phyloP scores from a whole-genome alignment of 2,329 filamentous ascomycete species.

The Massarina eburnea region DNA sequence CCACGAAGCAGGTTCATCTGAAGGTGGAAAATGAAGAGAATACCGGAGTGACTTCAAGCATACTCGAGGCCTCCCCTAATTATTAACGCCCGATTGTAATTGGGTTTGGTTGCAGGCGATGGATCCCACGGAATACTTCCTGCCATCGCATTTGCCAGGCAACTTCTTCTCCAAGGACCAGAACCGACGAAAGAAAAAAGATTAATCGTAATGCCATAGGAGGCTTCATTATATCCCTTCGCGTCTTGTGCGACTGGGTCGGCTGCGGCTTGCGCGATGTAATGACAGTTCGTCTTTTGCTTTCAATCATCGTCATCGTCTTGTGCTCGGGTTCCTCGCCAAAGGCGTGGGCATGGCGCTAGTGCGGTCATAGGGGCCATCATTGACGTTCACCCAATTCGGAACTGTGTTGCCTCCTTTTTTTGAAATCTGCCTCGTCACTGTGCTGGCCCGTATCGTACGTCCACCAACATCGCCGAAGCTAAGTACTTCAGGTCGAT shows the following conservation, averaged over 20 bases:
- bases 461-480: slow-evolving; percentile 32
- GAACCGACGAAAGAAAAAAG: slow-evolving; percentile 3
- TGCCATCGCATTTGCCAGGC: slow-evolving; percentile 25
- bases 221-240: slow-evolving; percentile 13
- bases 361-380: slow-evolving; percentile 21
- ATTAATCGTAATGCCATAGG: slow-evolving; percentile 7
- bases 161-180: background rate
- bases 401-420: slow-evolving; percentile 33
- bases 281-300: background rate
- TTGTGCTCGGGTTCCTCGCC: slow-evolving; percentile 16
- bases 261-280: slow-evolving; percentile 14
- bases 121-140: slow-evolving; percentile 39
- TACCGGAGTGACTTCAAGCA: background rate
- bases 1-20: background rate
- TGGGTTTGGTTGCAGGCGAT: slow-evolving; percentile 12
- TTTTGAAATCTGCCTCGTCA: slow-evolving; percentile 30
- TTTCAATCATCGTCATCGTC: slow-evolving; percentile 18
- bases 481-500: slow-evolving; percentile 42
- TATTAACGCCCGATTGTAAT: background rate
- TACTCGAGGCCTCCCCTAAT: background rate
- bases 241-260: slow-evolving; percentile 12
- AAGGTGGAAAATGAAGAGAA: background rate
- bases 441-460: slow-evolving; percentile 26
- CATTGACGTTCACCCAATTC: slow-evolving; percentile 28
- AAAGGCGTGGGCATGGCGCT: slow-evolving; percentile 17